Base-by-base conservation (phyloP, 2,329 filamentous ascomycete species). In the Phialemoniopsis sp. region DNA sequence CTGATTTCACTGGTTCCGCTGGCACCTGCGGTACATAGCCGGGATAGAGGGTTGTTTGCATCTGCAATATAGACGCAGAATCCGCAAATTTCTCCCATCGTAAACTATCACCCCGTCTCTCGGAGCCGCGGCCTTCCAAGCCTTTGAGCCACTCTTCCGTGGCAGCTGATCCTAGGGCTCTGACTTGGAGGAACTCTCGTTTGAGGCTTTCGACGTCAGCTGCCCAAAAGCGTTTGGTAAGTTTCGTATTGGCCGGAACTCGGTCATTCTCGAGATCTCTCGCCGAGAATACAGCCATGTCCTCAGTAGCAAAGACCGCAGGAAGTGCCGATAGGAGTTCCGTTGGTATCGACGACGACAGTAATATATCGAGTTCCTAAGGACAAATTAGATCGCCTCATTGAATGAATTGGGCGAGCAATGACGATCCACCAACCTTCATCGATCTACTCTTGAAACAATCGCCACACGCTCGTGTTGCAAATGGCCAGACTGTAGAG, bases 91-190 rank as follows among this genome's bases (percentile, higher is more conserved):
- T 83, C 55, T 89, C 87, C 82, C 86, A 91, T 36, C 84, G 77
- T 19, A 77, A 71, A 21, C 78, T 72, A 54, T 86, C 80, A 10
- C 67, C 70, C 49, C 80, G 73, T 36, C 70, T 63, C 42, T 78
- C 70, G 49, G 76, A 77, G 9, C 85, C 84, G 42, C 78, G 72
- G 19, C 64, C 66, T 32, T 80, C 75, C 4, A 93, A 71, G 9
- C 87, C 87, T 60, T 90, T 90, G 21, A 81, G 68, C 87, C 87
- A 93, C 58, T 90, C 87, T 49, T 88, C 83, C 4, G 76, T 73
- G 10, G 82, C 77, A 32, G 82, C 81, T 33, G 72, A 51, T n/a
- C 87, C 85, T 48, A 87, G 72, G n/a, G 67, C 62, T 49, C 78
- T 77, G 39, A 82, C 85, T 5, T 77, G 67, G 32, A 76, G 65